Conservation (phyloP, 352 stramenopile species). For the Phytophthora crassamura region DNA sequence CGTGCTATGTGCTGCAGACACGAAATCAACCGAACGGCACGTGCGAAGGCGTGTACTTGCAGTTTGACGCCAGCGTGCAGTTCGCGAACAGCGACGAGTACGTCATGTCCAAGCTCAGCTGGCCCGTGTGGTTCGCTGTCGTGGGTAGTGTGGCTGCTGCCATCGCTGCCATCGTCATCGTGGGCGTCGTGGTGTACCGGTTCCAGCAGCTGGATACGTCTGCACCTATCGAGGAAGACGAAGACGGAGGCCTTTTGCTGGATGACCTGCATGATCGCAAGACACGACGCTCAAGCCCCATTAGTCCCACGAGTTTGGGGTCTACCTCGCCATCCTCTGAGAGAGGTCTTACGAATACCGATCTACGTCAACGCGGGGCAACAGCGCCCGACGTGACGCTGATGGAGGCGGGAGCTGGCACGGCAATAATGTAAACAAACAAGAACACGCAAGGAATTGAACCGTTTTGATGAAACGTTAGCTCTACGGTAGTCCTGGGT, state of each 20-base stretch:
- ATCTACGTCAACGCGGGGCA: conserved; percentile 37
- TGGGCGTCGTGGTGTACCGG: conserved; percentile 62
- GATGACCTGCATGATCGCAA: conserved; percentile 31
- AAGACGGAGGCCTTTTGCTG: conserved; percentile 47
- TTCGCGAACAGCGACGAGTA: conserved; percentile 66
- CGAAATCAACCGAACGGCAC: conserved; percentile 66
- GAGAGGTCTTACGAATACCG: conserved; percentile 10
- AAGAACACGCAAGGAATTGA: conserved; percentile 3
- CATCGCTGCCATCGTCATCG: conserved; percentile 46
- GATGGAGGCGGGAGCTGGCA: conserved; percentile 31
- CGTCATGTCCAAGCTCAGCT: conserved; percentile 61
- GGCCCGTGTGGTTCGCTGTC: conserved; percentile 58
- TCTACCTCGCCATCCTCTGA: conserved; percentile 26
- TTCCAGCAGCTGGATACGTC: conserved; percentile 40
- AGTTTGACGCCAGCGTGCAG: conserved; percentile 67
- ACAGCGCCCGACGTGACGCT: conserved; percentile 12
- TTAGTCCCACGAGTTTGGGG: conserved; percentile 20
- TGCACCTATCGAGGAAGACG: conserved; percentile 26
- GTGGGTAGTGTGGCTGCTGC: conserved; percentile 67
- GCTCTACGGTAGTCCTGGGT: neutral
- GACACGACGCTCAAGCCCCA: neutral
- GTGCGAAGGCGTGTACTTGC: conserved; percentile 74
- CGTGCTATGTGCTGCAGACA: conserved; percentile 78
- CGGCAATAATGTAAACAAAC: conserved; percentile 26
- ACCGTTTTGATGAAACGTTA: conserved; percentile 16